Evolutionary conservation across 208 protist species (phyloP), one percentile per base, ranked within the genome.

Genomic region (Trypanosoma melophagium): DNA sequence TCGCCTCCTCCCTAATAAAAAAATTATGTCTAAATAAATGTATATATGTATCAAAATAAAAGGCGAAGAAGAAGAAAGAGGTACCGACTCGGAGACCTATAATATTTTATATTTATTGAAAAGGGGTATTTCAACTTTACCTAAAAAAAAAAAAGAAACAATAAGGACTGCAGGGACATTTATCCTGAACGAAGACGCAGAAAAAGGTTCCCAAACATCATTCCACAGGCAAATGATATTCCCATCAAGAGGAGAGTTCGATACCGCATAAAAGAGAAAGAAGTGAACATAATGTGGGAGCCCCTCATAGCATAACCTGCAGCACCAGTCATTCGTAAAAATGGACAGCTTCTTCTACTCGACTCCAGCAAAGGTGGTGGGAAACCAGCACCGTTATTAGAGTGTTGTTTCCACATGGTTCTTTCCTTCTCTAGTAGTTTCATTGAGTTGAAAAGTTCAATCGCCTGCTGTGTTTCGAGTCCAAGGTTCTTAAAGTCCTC

Each of bases 371-470:
- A 35, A 35, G 28, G 28, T 35, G 28, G 28, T 35, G 28, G 60
- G 16, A 47, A 47, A 67, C 76, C 76, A 14, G 7, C 1, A 60
- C 66, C 54, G 2, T 44, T 21, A 1, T n/a, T 1, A 54, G 1
- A 2, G n/a, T 22, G 8, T 44, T 74, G 74, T 45, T 40, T 59
- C 0, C 45, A 31, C 5, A 50, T 55, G 2, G 59, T 61, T 1
- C 83, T 73, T 64, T 89, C 83, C 24, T 77, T 50, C 17, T 89
- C 75, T n/a, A 89, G 57, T 0, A 58, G 60, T 2, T 54, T 3
- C 51, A 82, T 60, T 13, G 53, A 44, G 17, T 71, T 41, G 28
- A 45, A 70, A 14, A 90, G 60, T 10, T 73, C 53, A 38, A 66
- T 58, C 8, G 77, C 76, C 1, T 77, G 52, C 0, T 54, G 54